phyloP scores from a whole-genome alignment of 352 stramenopile species.

The Phytophthora idaei region DNA sequence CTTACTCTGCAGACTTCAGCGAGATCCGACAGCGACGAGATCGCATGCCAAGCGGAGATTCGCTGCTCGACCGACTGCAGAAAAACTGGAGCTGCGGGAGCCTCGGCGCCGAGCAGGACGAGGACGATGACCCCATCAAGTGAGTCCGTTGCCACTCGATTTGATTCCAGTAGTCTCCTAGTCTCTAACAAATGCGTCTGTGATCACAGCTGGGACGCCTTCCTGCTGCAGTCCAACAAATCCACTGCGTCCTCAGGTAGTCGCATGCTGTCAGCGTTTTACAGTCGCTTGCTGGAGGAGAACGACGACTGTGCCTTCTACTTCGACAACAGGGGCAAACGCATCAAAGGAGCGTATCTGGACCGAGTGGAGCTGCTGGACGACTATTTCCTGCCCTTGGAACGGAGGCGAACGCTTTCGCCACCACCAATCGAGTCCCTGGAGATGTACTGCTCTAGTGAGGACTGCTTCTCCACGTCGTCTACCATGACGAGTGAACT shows the following conservation, averaged over 20 bases:
- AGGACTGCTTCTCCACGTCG: constrained; percentile 40
- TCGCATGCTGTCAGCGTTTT: constrained; percentile 80
- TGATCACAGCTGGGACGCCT: constrained; percentile 47
- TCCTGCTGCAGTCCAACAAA: constrained; percentile 46
- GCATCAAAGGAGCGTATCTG: constrained; percentile 58
- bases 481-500: constrained; percentile 47
- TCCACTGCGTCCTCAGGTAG: constrained; percentile 67
- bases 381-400: constrained; percentile 54
- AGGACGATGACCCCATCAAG: constrained; percentile 37
- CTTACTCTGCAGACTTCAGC: constrained; percentile 9
- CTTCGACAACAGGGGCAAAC: constrained; percentile 57
- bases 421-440: constrained; percentile 20
- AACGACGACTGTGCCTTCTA: constrained; percentile 73
- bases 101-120: constrained; percentile 22
- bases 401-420: constrained; percentile 4
- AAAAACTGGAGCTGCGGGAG: constrained; percentile 49
- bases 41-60: constrained; percentile 29
- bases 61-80: constrained; percentile 60
- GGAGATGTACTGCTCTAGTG: constrained; percentile 31
- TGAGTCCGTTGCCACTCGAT: constrained; percentile 9
- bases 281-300: constrained; percentile 76
- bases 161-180: neutral
- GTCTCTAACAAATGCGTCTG: constrained; percentile 6
- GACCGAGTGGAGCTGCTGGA: constrained; percentile 57
- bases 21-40: constrained; percentile 17